A percentile compares a stretch with the other conserved stretches of the same genome.
Evolutionary conservation across 1,284 basidiomycete species (phyloP).

Genomic region (Ustilago xerochloae): DNA sequence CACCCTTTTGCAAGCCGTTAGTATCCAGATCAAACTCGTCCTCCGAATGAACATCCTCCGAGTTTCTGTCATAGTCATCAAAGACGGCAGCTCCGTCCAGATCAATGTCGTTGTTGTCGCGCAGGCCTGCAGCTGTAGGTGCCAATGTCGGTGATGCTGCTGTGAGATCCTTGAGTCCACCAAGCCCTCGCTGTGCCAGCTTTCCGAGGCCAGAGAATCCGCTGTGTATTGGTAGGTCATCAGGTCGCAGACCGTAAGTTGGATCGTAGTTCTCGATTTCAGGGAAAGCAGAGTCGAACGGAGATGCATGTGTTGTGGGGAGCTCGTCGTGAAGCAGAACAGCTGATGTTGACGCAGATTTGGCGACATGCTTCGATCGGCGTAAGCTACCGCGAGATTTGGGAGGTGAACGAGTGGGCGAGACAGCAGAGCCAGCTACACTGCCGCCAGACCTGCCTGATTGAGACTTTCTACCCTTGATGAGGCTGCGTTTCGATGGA

Average conservation of each 20-base stretch:
- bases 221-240: conserved; percentile 73
- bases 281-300: conserved; percentile 45
- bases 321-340: conserved; percentile 31
- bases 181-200: conserved; percentile 40
- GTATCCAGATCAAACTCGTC: conserved; percentile 19
- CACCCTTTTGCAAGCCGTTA: conserved; percentile 5
- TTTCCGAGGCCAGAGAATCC: conserved; percentile 77
- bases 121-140: not conserved
- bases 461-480: conserved; percentile 13
- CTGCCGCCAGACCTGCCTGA: conserved; percentile 8
- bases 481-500: conserved; percentile 11
- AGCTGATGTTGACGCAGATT: conserved; percentile 38
- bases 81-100: conserved; percentile 37
- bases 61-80: conserved; percentile 27
- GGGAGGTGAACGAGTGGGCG: conserved; percentile 27
- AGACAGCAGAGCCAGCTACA: conserved; percentile 13
- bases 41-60: conserved; percentile 23
- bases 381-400: conserved; percentile 15
- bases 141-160: conserved; percentile 8
- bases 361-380: conserved; percentile 28
- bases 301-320: conserved; percentile 19
- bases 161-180: conserved; percentile 47
- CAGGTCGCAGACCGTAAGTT: conserved; percentile 88
- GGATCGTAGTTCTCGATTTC: conserved; percentile 89
- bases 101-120: conserved; percentile 11